Percentiles rank a stretch among this genome's conserved stretches.
phyloP scores from a whole-genome alignment of 2,329 filamentous ascomycete species.

The Xylaria sp. region DNA sequence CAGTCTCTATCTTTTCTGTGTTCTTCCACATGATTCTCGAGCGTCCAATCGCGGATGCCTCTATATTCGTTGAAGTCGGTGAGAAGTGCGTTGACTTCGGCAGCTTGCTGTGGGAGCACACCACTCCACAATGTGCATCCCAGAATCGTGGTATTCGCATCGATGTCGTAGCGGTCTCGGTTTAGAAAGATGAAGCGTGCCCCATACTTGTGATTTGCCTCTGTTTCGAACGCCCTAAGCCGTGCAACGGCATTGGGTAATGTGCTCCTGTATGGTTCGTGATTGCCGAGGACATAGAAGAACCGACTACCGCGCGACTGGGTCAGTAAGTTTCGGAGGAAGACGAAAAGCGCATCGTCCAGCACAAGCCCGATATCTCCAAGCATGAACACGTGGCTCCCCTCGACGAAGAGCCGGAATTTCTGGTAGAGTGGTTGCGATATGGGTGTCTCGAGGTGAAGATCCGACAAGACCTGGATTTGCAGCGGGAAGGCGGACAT shows the following conservation, averaged over 20 bases:
- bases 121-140: constrained; percentile 26
- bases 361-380: constrained; percentile 24
- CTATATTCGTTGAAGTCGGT: constrained; percentile 20
- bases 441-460: constrained; percentile 27
- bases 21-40: constrained; percentile 19
- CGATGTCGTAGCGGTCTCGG: constrained; percentile 26
- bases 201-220: constrained; percentile 16
- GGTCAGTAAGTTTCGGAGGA: constrained; percentile 15
- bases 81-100: constrained; percentile 17
- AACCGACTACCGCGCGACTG: constrained; percentile 24
- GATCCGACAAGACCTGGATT: constrained; percentile 28
- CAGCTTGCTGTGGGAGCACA: constrained; percentile 16
- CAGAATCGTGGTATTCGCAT: constrained; percentile 26
- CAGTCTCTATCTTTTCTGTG: constrained; percentile 24
- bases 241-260: constrained; percentile 19
- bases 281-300: constrained; percentile 28
- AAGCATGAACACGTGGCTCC: constrained; percentile 26
- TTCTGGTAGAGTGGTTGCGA: constrained; percentile 12
- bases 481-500: constrained; percentile 23
- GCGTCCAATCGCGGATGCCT: constrained; percentile 24
- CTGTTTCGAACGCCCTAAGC: constrained; percentile 26
- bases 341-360: constrained; percentile 22
- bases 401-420: constrained; percentile 11
- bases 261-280: constrained; percentile 25
- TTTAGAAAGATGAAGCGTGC: constrained; percentile 25